Percentiles rank a stretch among this genome's conserved stretches.
These are phyloP conservation scores for Aspergillus hortae DNA, from an alignment of 2,329 filamentous ascomycete genomes.

Conservation along the genomic window DNA sequence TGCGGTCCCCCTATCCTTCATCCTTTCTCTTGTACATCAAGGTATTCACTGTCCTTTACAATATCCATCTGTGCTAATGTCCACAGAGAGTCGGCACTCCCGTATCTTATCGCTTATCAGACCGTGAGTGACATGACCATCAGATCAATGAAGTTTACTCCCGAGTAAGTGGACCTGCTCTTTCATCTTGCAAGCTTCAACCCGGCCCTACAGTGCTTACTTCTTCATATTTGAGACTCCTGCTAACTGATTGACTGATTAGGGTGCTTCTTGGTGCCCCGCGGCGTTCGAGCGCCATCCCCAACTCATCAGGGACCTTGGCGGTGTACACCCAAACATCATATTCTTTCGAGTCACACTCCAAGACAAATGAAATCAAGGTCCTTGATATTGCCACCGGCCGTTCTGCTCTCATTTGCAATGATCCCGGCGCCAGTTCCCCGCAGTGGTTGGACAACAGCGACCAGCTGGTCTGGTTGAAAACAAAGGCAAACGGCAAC, in stretches of 20 bases:
- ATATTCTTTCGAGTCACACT: conserved; percentile 50
- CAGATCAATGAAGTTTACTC: conserved; percentile 40
- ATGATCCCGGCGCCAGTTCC: conserved; percentile 42
- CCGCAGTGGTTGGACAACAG: conserved; percentile 45
- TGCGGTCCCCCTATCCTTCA: background rate
- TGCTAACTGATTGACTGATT: background rate
- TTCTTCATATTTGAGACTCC: background rate
- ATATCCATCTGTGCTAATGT: background rate
- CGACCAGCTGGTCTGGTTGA: conserved; percentile 46
- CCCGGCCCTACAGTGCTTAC: too few relatives aligned
- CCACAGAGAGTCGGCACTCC: background rate
- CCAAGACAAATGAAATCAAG: conserved; percentile 45
- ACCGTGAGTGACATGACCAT: conserved; percentile 35
- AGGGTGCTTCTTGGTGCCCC: conserved; percentile 48
- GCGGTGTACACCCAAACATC: conserved; percentile 47
- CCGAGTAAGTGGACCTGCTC: conserved; percentile 30
- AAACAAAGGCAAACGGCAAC: conserved; percentile 43
- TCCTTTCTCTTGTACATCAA: too few relatives aligned
- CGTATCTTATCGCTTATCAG: conserved; percentile 9
- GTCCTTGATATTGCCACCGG: conserved; percentile 43
- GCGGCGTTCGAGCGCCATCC: conserved; percentile 42
- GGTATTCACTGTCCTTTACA: too few relatives aligned
- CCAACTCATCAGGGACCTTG: conserved; percentile 45
- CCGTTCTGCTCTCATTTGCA: conserved; percentile 40
- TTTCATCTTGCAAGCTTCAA: background rate